Evolutionary conservation across 225 moss, liverwort and hornwort species (phyloP), one percentile per base, ranked within the genome.

Genomic region (Anthoceros angustus): DNA sequence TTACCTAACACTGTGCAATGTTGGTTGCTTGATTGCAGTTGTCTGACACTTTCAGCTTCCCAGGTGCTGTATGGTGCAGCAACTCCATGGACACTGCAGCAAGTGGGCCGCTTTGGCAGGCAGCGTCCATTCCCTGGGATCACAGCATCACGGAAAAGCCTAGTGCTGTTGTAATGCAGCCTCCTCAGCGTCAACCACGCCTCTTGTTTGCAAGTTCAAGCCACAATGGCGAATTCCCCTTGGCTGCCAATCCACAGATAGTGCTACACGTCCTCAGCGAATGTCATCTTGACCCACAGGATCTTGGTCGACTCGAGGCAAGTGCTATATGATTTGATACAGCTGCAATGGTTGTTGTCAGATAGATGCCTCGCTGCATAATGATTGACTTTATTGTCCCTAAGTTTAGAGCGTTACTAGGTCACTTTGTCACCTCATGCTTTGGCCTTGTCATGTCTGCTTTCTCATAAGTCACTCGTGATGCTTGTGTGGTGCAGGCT

Each of bases 201-300:
- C 67, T 67, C 45, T 23, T 46, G 21, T 43, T 67, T 46, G 67
- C 41, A 42, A 67, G 9, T 21, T 67, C 67, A 20, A 42, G 9
- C 24, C 67, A 48, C 14, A 48, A 67, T 67, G 67, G 67, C 42
- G 67, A 67, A 4, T 67, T 67, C 45, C 67, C 67, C 12, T 46
- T 67, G 42, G 67, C 67, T 20, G 67, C 67, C 12, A 67, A 67
- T 46, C 67, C 67, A 42, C 45, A 42, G 24, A 67, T 67, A 5
- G 67, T 67, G 24, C 67, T 67, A 24, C 67, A 67, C 45, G 67
- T 67, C 18, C 67, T 67, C 67, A 67, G 41, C n/a, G 67, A 67
- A 32, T 43, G 67, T 25, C 38, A 43, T 7, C 67, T 67, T 46
- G 67, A 67, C 25, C 67, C 67, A 42, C 67, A 67, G 26, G 67